Percentiles rank a stretch among this genome's conserved stretches.
These are phyloP conservation scores for Pleurotus cornucopiae DNA, from an alignment of 768 basidiomycete genomes.

Conservation along the genomic window DNA sequence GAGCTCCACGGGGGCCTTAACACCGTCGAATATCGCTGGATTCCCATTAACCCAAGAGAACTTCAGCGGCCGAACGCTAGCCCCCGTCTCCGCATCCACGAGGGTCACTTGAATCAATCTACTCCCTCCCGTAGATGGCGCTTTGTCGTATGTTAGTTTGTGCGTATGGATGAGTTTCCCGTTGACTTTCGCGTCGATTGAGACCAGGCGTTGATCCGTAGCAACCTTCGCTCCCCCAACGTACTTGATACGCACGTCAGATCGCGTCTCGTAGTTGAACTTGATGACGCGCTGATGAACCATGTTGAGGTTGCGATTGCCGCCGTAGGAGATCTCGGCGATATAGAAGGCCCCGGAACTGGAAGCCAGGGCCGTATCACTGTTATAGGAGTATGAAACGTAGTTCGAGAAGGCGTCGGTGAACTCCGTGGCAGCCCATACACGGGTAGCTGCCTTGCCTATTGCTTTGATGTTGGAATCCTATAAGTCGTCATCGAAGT, in stretches of 20 bases:
- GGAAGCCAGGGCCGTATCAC: not conserved
- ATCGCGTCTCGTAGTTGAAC: not conserved
- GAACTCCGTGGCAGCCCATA: conserved; percentile 9
- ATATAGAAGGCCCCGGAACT: conserved; percentile 2
- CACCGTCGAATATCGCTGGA: conserved; percentile 7
- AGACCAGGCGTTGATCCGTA: not conserved
- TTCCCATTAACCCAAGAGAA: conserved; percentile 12
- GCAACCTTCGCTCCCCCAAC: conserved; percentile 3
- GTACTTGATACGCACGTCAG: not conserved
- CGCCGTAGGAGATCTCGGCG: conserved; percentile 5
- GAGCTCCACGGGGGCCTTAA: not conserved
- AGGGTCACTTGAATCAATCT: conserved; percentile 5
- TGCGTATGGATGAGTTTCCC: not conserved
- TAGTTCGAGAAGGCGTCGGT: conserved; percentile 11
- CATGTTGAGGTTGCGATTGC: conserved; percentile 5
- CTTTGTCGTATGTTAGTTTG: not conserved
- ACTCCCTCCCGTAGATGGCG: not conserved
- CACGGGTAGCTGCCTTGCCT: conserved; percentile 9
- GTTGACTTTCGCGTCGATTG: not conserved
- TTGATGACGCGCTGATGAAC: conserved; percentile 1
- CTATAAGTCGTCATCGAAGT: not conserved
- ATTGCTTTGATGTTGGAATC: conserved; percentile 13
- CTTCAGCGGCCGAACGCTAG: conserved; percentile 6
- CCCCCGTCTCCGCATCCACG: conserved; percentile 5
- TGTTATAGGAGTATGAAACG: conserved; percentile 7